Percentiles rank a stretch among this genome's conserved stretches.
phyloP scores from a whole-genome alignment of 1,284 basidiomycete genomes.

The Dichomitus squalens region DNA sequence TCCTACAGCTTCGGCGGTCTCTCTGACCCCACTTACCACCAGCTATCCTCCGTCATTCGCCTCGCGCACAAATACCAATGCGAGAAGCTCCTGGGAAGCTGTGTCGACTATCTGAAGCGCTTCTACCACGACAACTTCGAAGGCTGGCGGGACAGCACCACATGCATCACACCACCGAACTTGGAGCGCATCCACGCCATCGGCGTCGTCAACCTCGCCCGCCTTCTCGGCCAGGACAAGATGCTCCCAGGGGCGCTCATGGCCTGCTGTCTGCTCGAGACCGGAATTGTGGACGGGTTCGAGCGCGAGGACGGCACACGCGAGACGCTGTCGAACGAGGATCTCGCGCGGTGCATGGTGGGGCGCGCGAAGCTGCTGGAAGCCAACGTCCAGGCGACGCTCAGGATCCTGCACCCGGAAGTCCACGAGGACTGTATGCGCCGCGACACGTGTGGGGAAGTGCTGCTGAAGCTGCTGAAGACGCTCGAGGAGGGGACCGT shows the following conservation, averaged over 20 bases:
- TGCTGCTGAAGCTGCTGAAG: slow-evolving; percentile 5
- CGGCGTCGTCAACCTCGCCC: too few species aligned
- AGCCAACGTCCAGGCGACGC: slow-evolving; percentile 9
- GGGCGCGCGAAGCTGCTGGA: slow-evolving; percentile 11
- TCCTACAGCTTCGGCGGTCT: slow-evolving; percentile 3
- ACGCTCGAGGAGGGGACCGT: slow-evolving; percentile 20
- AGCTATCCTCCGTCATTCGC: slow-evolving; percentile 14
- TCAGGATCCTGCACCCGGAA: not conserved
- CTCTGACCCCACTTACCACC: slow-evolving; percentile 4
- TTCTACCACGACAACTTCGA: slow-evolving; percentile 12
- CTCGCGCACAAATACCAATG: slow-evolving; percentile 16
- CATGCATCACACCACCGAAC: not conserved
- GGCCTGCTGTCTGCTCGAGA: slow-evolving; percentile 16
- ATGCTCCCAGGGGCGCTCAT: slow-evolving; percentile 12
- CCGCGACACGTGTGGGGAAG: not conserved
- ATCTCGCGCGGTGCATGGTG: slow-evolving; percentile 10
- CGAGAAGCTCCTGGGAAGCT: slow-evolving; percentile 5
- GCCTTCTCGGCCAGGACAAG: slow-evolving; percentile 2
- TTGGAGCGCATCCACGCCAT: slow-evolving; percentile 13
- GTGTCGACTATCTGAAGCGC: slow-evolving; percentile 5
- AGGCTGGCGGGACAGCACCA: not conserved
- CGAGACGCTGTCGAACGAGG: slow-evolving; percentile 8
- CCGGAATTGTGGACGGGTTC: slow-evolving; percentile 11
- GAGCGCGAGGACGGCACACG: slow-evolving; percentile 13
- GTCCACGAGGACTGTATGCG: not conserved